phyloP scores from a whole-genome alignment of 1,284 basidiomycete species.

The Sporisorium sorghi region DNA sequence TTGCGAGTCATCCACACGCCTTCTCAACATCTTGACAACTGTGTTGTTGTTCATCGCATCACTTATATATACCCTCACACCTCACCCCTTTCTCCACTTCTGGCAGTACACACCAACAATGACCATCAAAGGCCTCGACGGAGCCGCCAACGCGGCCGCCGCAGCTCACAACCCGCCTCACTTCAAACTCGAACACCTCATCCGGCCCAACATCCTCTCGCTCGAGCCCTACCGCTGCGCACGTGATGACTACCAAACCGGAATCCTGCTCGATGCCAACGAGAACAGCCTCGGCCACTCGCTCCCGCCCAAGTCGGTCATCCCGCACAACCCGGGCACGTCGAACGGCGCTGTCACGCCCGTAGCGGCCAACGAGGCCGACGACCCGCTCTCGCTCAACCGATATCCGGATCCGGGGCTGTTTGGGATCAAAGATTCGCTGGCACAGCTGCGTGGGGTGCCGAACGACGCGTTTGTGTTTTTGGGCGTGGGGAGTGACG shows the following conservation, averaged over 20 bases:
- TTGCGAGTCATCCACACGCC: slow-evolving; percentile 17
- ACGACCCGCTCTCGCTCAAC: slow-evolving; percentile 75
- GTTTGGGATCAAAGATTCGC: slow-evolving; percentile 80
- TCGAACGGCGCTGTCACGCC: slow-evolving; percentile 27
- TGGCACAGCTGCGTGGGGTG: slow-evolving; percentile 75
- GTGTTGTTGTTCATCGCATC: too few relatives aligned
- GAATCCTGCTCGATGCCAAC: slow-evolving; percentile 97
- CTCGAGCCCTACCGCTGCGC: slow-evolving; percentile 95
- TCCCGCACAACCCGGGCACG: slow-evolving; percentile 46
- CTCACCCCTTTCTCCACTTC: too few relatives aligned
- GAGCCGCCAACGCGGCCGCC: slow-evolving; percentile 26
- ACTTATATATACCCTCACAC: not conserved
- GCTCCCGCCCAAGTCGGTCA: slow-evolving; percentile 72
- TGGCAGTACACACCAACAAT: slow-evolving; percentile 22
- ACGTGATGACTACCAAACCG: slow-evolving; percentile 91
- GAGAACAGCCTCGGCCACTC: slow-evolving; percentile 94
- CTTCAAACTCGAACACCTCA: slow-evolving; percentile 71
- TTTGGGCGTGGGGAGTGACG: slow-evolving; percentile 95
- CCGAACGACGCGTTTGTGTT: slow-evolving; percentile 76
- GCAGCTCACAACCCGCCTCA: slow-evolving; percentile 67
- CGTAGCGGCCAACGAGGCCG: slow-evolving; percentile 24
- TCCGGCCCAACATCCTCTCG: slow-evolving; percentile 91
- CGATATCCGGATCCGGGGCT: slow-evolving; percentile 89
- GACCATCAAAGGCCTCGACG: slow-evolving; percentile 54
- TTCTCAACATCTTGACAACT: slow-evolving; percentile 1